Base-by-base conservation (phyloP, 2,329 filamentous ascomycete species). In the Ceratocystiopsis minuta region DNA sequence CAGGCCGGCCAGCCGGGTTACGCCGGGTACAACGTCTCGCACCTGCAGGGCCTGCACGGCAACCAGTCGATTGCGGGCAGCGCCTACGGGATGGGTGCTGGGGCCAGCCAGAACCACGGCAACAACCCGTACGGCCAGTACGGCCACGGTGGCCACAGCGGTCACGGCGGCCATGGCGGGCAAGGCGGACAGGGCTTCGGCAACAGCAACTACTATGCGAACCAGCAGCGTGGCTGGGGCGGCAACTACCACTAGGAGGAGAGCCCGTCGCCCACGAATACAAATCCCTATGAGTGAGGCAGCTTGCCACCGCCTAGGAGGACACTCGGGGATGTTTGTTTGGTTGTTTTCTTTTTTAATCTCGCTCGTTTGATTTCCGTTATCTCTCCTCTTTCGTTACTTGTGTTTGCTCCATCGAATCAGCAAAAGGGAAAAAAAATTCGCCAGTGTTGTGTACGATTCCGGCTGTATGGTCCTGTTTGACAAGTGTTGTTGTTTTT, bases 1-100 rank as follows among this genome's bases (percentile, higher is more conserved):
- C 70, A 72, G 48, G 67, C 70, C 36, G 60, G 57, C 48, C 69
- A 68, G 45, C 68, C 71, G 56, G 65, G 60, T 37, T 75, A 75
- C 50, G 65, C 64, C 39, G 67, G 63, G 41, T 75, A 75, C 52
- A 28, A 28, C 24, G 69, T 68, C 11, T 67, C 61, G 53, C 70
- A 75, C 50, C 54, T 72, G 38, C 66, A 67, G 50, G 67, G 72
- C 46, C 59, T 72, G 17, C 72, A 75, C 54, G 67, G 67, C 50
- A 66, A 54, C 45, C 63, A 65, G 50, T 55, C 59, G 11, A 57
- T 54, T 35, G 55, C 55, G 34, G 59, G 60, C 46, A 59, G 61
- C 49, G 67, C 62, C 32, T 75, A 75, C 52, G 64, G 67, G 39
- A 28, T 28, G 24, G 24, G 24, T 28, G 24, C 24, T 10, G 24